Evolutionary conservation across 805 yeast species (phyloP), one percentile per base, ranked within the genome.

Genomic region (Ogataea pignaliae): DNA sequence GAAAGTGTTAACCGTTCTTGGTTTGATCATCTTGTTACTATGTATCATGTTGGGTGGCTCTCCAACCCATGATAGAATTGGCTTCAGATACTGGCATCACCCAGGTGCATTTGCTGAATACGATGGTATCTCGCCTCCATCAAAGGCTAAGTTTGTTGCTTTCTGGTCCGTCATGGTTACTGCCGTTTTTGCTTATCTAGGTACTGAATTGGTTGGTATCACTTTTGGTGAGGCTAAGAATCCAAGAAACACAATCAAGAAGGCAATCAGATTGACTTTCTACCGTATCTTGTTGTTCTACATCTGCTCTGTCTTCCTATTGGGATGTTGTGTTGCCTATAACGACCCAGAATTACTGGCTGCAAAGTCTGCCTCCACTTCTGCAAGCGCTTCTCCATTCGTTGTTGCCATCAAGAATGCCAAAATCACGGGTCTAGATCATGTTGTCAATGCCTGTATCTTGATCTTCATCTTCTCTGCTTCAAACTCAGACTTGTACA

Each of bases 321-420:
- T 80, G 47, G 83, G 84, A 43, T 72, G 78, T 69, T 69, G 80
- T 55, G 84, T 78, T 43, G 73, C 81, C 15, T 72, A 75, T 45
- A 69, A 68, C 44, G 78, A 78, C 55, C 68, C 70, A 13, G 55
- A 58, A 33, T 66, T 71, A 37, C 47, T 72, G 39, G 57, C 63
- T 43, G 80, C 81, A 13, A 72, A 78, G 14, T 47, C 37, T 18
- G 73, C 79, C 40, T 42, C 65, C n/a, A 65, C 77, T 2, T 68
- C 72, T 35, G 88, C 90, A 2, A 74, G 83, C 34, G 89, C 91
- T 16, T 84, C 93, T 13, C 95, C 96, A 34, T 87, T 86, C 56
- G 90, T 86, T 42, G 81, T 86, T 57, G 96, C 95, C 39, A 82
- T 87, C 56, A 75, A 75, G 49, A 76, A 75, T 52, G 85, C 88